These are phyloP conservation scores for Boeremia exigua DNA, from an alignment of 2,329 filamentous ascomycete genomes.

Conservation along the genomic window DNA sequence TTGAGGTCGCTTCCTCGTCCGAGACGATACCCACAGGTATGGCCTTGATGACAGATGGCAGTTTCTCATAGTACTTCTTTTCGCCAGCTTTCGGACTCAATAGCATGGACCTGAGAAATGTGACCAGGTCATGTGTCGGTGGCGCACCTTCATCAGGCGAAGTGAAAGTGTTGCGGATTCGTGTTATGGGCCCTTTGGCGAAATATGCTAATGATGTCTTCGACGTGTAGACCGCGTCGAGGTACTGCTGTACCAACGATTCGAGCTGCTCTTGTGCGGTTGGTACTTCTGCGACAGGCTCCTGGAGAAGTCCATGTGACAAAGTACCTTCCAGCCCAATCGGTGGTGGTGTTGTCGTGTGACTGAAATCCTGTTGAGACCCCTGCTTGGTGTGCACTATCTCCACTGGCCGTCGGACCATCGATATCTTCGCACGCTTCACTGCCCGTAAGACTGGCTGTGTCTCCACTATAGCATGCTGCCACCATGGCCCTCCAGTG, in stretches of 20 bases:
- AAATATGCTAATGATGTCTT: constrained; percentile 83
- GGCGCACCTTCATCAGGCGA: constrained; percentile 66
- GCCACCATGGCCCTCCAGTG: constrained; percentile 39
- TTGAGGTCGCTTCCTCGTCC: constrained; percentile 50
- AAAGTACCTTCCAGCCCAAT: not conserved
- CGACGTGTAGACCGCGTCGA: constrained; percentile 56
- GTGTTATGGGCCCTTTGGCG: constrained; percentile 79
- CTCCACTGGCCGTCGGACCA: constrained; percentile 34
- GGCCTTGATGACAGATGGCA: constrained; percentile 69
- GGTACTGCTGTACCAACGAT: constrained; percentile 50
- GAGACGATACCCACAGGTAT: constrained; percentile 52
- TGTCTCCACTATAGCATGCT: constrained; percentile 32
- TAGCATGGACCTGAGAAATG: constrained; percentile 73
- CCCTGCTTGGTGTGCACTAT: constrained; percentile 13
- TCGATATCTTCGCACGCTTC: constrained; percentile 37
- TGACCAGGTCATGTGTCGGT: constrained; percentile 67
- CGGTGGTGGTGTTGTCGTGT: not conserved
- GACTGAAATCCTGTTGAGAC: not conserved
- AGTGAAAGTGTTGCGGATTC: constrained; percentile 74
- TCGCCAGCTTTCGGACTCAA: constrained; percentile 72
- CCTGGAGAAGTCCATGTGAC: not conserved
- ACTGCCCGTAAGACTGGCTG: constrained; percentile 21
- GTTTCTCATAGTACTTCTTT: constrained; percentile 77
- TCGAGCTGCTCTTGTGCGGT: constrained; percentile 57
- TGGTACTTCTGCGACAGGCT: constrained; percentile 16